Conservation (phyloP, 768 basidiomycete species). For the Suillus ampliporus region DNA sequence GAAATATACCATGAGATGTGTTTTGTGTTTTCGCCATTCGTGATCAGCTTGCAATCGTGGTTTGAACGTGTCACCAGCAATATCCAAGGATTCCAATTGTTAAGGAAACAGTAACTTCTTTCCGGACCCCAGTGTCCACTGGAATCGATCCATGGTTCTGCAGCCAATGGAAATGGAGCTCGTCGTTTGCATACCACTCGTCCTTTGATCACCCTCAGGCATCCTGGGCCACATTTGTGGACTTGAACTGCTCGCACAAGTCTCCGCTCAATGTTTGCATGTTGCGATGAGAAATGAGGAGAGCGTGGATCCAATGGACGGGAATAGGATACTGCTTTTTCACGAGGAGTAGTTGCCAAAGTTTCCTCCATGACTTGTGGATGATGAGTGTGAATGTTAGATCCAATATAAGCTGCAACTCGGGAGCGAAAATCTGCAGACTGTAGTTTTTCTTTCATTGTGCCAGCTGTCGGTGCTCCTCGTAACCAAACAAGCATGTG, state of each 20-base stretch:
- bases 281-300: background rate
- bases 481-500: background rate
- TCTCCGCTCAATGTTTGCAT: too few species aligned
- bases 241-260: background rate
- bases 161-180: background rate
- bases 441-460: background rate
- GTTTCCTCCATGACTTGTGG: background rate
- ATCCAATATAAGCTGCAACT: background rate
- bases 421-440: too few species aligned
- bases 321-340: background rate
- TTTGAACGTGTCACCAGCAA: slow-evolving; percentile 28
- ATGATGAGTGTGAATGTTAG: background rate
- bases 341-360: background rate
- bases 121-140: background rate
- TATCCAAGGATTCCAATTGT: background rate
- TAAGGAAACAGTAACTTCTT: background rate
- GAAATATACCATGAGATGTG: slow-evolving; percentile 42
- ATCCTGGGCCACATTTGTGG: background rate
- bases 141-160: background rate
- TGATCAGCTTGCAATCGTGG: slow-evolving; percentile 48
- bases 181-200: background rate
- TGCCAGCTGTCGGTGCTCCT: background rate
- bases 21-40: slow-evolving; percentile 38
- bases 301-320: background rate
- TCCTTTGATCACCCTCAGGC: background rate